A percentile compares a stretch with the other conserved stretches of the same genome.
phyloP scores from a whole-genome alignment of 768 basidiomycete species.

The Gymnopilus dilepis region DNA sequence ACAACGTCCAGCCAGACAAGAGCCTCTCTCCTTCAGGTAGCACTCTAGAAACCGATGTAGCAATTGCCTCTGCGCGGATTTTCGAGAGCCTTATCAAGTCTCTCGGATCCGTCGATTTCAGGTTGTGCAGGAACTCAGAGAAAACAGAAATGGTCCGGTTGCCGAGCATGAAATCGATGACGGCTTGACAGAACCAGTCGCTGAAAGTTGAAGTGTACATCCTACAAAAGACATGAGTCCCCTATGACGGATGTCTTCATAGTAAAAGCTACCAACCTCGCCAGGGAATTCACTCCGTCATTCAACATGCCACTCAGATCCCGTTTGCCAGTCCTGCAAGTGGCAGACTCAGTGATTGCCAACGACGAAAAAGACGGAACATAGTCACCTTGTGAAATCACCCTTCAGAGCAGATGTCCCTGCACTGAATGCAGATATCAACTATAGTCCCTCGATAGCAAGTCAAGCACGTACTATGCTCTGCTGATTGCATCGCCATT shows the following conservation, averaged over 20 bases:
- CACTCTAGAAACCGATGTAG: constrained; percentile 81
- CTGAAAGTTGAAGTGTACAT: constrained; percentile 90
- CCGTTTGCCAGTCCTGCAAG: constrained; percentile 87
- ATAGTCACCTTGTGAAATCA: constrained; percentile 79
- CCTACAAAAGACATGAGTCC: constrained; percentile 38
- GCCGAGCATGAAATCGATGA: constrained; percentile 91
- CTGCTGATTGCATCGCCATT: constrained; percentile 96
- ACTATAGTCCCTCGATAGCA: background rate
- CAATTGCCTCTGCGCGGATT: constrained; percentile 91
- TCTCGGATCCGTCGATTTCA: constrained; percentile 91
- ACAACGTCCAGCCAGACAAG: constrained; percentile 89
- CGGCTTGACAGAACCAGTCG: constrained; percentile 97
- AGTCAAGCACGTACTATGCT: constrained; percentile 67
- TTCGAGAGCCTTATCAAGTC: constrained; percentile 88
- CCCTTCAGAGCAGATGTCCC: constrained; percentile 97
- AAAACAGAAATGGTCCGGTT: constrained; percentile 88
- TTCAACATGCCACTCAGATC: constrained; percentile 91
- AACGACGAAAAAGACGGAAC: background rate
- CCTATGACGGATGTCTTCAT: background rate
- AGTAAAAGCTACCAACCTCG: constrained; percentile 50
- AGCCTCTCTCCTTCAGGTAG: constrained; percentile 78
- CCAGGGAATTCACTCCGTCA: constrained; percentile 94
- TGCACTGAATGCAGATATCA: constrained; percentile 53
- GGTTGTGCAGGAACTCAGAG: constrained; percentile 88
- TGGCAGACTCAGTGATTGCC: background rate